Conservation (phyloP, 495 filamentous ascomycete genomes). For the Cercophora samala region DNA sequence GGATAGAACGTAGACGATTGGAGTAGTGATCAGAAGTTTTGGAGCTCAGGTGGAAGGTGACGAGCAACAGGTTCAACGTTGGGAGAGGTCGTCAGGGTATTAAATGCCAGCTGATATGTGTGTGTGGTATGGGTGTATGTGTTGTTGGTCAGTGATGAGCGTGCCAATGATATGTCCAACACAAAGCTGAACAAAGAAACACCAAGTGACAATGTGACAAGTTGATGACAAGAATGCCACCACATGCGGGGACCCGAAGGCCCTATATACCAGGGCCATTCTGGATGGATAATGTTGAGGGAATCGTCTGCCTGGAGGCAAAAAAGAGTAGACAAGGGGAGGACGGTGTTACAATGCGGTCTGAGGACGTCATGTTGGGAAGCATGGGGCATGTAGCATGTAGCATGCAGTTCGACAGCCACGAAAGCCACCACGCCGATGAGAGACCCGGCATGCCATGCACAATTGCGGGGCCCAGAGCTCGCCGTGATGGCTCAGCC, state of each 20-base stretch:
- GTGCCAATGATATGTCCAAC: not conserved
- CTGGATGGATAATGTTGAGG: not conserved
- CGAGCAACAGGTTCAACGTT: not conserved
- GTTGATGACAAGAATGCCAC: not conserved
- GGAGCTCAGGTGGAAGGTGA: not conserved
- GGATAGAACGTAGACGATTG: not conserved
- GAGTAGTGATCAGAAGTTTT: not conserved
- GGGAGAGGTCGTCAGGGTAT: not conserved
- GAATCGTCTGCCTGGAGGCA: constrained; percentile 21
- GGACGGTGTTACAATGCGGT: constrained; percentile 4
- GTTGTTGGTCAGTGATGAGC: not conserved
- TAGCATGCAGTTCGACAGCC: not conserved
- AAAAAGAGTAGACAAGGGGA: not conserved
- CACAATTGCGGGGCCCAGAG: not conserved
- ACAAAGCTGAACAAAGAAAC: constrained; percentile 3
- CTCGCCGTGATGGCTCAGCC: constrained; percentile 6
- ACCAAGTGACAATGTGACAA: constrained; percentile 4
- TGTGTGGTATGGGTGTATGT: not conserved
- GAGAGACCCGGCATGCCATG: not conserved
- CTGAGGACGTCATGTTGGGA: constrained; percentile 9
- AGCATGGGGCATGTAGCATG: not conserved
- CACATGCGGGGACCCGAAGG: not conserved
- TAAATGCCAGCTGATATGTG: not conserved
- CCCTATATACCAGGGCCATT: constrained; percentile 19
- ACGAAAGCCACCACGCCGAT: not conserved